Evolutionary conservation across 1,284 basidiomycete genomes (phyloP).

Genomic region (Fomitopsis palustris): DNA sequence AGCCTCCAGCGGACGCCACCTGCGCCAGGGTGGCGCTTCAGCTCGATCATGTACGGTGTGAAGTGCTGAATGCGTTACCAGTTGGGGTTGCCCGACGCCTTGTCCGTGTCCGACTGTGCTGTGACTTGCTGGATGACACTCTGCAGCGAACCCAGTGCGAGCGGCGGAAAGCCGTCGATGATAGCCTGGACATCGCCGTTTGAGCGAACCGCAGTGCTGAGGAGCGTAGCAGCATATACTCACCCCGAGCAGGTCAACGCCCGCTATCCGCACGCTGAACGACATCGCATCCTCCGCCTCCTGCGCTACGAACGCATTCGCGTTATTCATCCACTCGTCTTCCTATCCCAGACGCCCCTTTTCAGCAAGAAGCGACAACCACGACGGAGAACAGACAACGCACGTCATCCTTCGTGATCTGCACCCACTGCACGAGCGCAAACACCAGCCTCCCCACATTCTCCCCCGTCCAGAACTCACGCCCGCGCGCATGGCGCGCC

Average conservation of each 20-base stretch:
- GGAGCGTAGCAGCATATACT: constrained; percentile 18
- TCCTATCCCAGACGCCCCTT: constrained; percentile 47
- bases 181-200: constrained; percentile 48
- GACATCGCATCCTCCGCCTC: constrained; percentile 89
- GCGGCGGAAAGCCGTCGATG: constrained; percentile 61
- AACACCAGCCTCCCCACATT: constrained; percentile 57
- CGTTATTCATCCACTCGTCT: constrained; percentile 86
- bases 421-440: constrained; percentile 69
- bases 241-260: constrained; percentile 83
- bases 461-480: constrained; percentile 54
- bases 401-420: constrained; percentile 90
- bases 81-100: constrained; percentile 46
- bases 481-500: constrained; percentile 58
- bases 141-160: constrained; percentile 59
- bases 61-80: constrained; percentile 40
- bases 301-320: constrained; percentile 91
- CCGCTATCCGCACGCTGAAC: constrained; percentile 82
- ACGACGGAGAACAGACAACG: constrained; percentile 21
- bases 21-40: constrained; percentile 24
- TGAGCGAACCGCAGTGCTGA: neutral
- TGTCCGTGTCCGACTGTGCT: constrained; percentile 48
- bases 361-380: neutral
- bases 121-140: constrained; percentile 54
- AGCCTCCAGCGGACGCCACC: constrained; percentile 91
- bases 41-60: neutral